A percentile compares a stretch with the other conserved stretches of the same genome.
Evolutionary conservation across 2,329 filamentous ascomycete species (phyloP).

Genomic region (Pezicula radicicola): DNA sequence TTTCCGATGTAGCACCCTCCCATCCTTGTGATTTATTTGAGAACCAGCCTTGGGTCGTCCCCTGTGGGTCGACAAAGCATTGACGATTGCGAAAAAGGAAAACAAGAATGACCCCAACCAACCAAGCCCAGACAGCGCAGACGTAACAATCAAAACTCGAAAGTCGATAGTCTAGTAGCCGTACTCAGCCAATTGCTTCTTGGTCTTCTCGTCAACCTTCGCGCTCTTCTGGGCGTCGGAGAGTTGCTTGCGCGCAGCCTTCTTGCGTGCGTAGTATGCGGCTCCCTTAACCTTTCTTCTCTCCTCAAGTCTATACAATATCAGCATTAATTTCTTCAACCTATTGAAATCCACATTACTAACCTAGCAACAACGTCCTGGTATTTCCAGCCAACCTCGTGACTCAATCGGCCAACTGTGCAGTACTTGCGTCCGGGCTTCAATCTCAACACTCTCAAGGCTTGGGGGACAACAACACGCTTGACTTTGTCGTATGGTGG

Average conservation of each 20-base stretch:
- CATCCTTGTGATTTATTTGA: slow-evolving; percentile 22
- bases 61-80: slow-evolving; percentile 28
- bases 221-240: slow-evolving; percentile 91
- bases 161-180: slow-evolving; percentile 70
- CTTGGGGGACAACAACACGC: slow-evolving; percentile 98
- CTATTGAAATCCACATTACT: slow-evolving; percentile 37
- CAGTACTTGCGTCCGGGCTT: slow-evolving; percentile 99
- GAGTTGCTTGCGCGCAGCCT: slow-evolving; percentile 87
- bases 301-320: slow-evolving; percentile 80
- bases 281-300: slow-evolving; percentile 98
- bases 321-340: slow-evolving; percentile 16
- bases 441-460: slow-evolving; percentile 90
- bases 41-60: slow-evolving; percentile 27
- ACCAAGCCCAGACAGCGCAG: slow-evolving; percentile 14
- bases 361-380: slow-evolving; percentile 98
- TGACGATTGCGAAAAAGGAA: slow-evolving; percentile 24
- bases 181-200: slow-evolving; percentile 81
- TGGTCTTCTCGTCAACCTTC: slow-evolving; percentile 80
- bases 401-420: slow-evolving; percentile 94
- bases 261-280: slow-evolving; percentile 99
- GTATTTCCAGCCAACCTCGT: slow-evolving; percentile 99
- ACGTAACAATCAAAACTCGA: slow-evolving; percentile 22
- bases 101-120: slow-evolving; percentile 18
- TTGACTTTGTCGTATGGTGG: slow-evolving; percentile 99
- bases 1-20: slow-evolving; percentile 25